Evolutionary conservation across 2,329 filamentous ascomycete species (phyloP).

Genomic region (Diplodia mutila): DNA sequence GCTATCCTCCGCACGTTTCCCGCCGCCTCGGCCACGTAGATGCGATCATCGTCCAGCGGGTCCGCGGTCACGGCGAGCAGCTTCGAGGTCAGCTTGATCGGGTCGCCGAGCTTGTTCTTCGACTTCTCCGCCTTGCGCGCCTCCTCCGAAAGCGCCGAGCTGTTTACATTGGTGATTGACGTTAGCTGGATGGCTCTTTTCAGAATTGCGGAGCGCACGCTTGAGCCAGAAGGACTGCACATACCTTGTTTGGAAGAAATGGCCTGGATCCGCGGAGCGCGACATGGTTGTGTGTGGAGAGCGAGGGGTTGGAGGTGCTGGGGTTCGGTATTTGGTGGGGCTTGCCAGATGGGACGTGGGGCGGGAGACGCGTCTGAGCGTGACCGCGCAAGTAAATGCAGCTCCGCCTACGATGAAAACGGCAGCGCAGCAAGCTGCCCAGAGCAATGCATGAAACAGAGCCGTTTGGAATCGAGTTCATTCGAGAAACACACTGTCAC

Average conservation of each 20-base stretch:
- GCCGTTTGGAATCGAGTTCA: neutral
- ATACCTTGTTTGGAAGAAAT: conserved; percentile 94
- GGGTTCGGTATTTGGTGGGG: conserved; percentile 9
- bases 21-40: conserved; percentile 87
- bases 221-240: conserved; percentile 35
- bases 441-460: neutral
- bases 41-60: conserved; percentile 61
- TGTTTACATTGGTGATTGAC: conserved; percentile 32
- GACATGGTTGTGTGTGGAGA: conserved; percentile 54
- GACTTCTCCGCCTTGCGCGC: conserved; percentile 70
- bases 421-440: too few species aligned
- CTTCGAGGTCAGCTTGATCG: conserved; percentile 82
- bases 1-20: conserved; percentile 75
- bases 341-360: conserved; percentile 6
- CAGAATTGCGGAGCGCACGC: too few species aligned
- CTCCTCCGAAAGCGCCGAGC: conserved; percentile 55
- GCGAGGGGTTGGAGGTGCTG: neutral
- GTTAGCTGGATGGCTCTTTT: conserved; percentile 10
- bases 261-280: conserved; percentile 71
- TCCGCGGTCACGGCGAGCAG: conserved; percentile 75
- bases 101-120: conserved; percentile 83
- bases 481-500: neutral
- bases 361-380: conserved; percentile 24
- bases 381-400: neutral
- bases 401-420: too few species aligned